Conservation (phyloP, 1,284 basidiomycete species). For the Malassezia globosa region DNA sequence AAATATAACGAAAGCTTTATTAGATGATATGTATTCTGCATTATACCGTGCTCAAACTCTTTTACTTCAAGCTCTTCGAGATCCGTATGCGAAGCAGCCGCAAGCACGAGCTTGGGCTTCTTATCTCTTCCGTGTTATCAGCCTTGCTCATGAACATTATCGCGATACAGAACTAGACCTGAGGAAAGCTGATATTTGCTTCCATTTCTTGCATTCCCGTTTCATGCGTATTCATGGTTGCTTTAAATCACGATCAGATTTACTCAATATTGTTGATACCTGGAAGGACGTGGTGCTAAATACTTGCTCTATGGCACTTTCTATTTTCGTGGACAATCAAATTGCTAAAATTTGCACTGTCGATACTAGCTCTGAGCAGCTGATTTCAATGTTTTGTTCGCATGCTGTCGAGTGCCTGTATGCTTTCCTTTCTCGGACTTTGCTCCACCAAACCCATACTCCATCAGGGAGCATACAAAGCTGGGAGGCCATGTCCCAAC, state of each 20-base stretch:
- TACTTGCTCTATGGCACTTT: background rate
- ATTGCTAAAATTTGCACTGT: background rate
- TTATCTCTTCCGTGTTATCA: background rate
- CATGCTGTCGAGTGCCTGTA: background rate
- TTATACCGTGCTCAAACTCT: background rate
- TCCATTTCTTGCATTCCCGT: constrained; percentile 3
- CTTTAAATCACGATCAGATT: background rate
- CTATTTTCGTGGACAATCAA: constrained; percentile 4
- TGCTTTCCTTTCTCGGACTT: background rate
- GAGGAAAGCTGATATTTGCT: background rate
- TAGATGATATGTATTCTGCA: background rate
- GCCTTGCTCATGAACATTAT: background rate
- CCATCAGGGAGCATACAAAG: background rate
- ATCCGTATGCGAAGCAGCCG: background rate
- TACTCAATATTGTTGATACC: background rate
- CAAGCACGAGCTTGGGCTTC: background rate
- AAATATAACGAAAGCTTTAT: background rate
- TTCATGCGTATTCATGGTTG: background rate
- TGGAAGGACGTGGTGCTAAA: constrained; percentile 1
- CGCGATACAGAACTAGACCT: background rate
- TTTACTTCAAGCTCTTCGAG: constrained; percentile 1
- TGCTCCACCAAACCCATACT: background rate
- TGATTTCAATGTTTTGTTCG: constrained; percentile 2
- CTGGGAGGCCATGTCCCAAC: background rate
- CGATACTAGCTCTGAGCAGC: background rate